Evolutionary conservation across 169 alveolate species (phyloP).

Genomic region (Cystoisospora suis): DNA sequence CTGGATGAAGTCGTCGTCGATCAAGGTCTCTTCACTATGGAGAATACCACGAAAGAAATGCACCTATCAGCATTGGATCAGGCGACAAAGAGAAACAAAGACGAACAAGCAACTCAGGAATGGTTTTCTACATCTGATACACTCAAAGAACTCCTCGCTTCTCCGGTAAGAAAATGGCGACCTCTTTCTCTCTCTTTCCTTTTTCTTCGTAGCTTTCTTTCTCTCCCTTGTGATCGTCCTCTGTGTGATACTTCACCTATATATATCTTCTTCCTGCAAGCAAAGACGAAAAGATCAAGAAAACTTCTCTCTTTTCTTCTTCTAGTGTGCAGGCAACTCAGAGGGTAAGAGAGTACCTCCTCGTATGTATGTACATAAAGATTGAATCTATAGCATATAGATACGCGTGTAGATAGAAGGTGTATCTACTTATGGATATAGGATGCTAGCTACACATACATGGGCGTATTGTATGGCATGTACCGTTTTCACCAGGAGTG

Average conservation of each 20-base stretch:
- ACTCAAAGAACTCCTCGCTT: conserved; percentile 41
- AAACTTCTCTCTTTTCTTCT: too few relatives aligned
- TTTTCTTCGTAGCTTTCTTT: not conserved
- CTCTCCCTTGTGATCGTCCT: not conserved
- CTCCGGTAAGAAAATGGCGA: conserved; percentile 7
- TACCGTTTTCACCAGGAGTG: too few relatives aligned
- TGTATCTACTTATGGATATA: too few relatives aligned
- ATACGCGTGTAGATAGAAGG: too few relatives aligned
- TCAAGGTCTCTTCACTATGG: conserved; percentile 91
- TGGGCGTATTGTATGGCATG: too few relatives aligned
- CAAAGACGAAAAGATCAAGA: too few relatives aligned
- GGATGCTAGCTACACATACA: too few relatives aligned
- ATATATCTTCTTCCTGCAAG: too few relatives aligned
- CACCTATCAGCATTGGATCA: not conserved
- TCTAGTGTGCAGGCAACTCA: not conserved
- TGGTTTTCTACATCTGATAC: conserved; percentile 56
- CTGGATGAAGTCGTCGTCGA: conserved; percentile 96
- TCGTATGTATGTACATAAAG: too few relatives aligned
- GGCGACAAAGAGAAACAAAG: not conserved
- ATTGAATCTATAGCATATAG: too few relatives aligned
- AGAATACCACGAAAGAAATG: conserved; percentile 7
- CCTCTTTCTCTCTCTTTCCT: not conserved
- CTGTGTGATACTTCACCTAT: too few relatives aligned
- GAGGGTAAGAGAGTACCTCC: too few relatives aligned
- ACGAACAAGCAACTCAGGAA: conserved; percentile 19